Conservation (phyloP, 345 rosid genomes). For the Rhodomyrtus tomentosa region DNA sequence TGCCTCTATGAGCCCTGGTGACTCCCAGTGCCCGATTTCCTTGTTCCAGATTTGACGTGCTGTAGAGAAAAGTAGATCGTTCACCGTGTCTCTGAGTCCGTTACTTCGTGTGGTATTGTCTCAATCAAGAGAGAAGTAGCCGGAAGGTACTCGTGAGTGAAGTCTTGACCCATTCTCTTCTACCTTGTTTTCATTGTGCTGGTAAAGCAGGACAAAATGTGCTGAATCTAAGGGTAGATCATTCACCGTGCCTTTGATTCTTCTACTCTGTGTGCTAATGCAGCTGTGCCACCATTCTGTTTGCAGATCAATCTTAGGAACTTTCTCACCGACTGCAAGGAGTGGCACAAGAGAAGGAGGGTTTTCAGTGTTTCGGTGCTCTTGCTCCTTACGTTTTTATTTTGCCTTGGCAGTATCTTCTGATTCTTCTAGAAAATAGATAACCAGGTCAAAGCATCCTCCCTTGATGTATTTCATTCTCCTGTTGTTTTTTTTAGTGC, state of each 20-base stretch:
- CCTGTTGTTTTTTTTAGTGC: not conserved
- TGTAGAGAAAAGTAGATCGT: not conserved
- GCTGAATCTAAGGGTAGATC: not conserved
- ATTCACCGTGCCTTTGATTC: not conserved
- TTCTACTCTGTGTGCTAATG: not conserved
- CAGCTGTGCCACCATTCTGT: not conserved
- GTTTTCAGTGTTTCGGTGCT: not conserved
- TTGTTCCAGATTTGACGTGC: not conserved
- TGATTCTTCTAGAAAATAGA: not conserved
- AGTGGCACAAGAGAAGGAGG: not conserved
- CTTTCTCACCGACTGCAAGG: not conserved
- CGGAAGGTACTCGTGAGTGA: not conserved
- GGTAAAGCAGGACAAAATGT: not conserved
- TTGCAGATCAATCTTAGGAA: not conserved
- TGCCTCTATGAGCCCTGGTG: not conserved
- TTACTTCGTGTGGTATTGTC: not conserved
- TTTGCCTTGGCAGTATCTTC: not conserved
- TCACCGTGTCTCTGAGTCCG: not conserved
- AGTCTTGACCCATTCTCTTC: not conserved
- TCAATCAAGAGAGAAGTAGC: not conserved
- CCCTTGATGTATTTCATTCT: not conserved
- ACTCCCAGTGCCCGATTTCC: not conserved
- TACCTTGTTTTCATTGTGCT: not conserved
- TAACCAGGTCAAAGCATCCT: too few relatives aligned
- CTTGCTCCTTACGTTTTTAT: not conserved